Conservation (phyloP, 2,329 filamentous ascomycete species). For the Cladosporium sp. region DNA sequence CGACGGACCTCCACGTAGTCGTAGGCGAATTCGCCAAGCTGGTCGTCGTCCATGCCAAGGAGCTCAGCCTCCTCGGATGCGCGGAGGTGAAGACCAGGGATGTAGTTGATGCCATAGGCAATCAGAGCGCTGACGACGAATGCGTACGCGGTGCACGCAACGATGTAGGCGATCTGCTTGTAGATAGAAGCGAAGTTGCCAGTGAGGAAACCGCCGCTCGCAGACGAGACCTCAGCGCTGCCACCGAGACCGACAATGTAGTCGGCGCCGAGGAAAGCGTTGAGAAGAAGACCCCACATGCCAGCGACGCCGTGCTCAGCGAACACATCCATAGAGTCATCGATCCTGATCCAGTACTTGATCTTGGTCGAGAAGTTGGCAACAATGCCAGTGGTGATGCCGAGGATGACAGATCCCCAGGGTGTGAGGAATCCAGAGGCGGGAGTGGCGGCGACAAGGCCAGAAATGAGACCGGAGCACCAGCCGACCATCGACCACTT, state of each 20-base stretch:
- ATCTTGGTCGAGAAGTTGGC: slow-evolving; percentile 87
- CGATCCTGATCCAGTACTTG: slow-evolving; percentile 74
- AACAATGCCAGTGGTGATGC: slow-evolving; percentile 63
- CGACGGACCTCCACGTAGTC: slow-evolving; percentile 87
- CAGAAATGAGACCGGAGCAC: slow-evolving; percentile 86
- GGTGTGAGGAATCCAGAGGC: slow-evolving; percentile 76
- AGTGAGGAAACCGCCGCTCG: slow-evolving; percentile 69
- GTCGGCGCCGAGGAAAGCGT: slow-evolving; percentile 68
- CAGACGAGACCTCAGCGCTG: slow-evolving; percentile 59
- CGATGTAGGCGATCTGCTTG: slow-evolving; percentile 76
- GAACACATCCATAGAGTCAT: slow-evolving; percentile 88
- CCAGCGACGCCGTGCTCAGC: slow-evolving; percentile 85
- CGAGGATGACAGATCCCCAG: slow-evolving; percentile 63
- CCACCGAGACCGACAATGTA: slow-evolving; percentile 74
- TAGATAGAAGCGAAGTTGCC: slow-evolving; percentile 73
- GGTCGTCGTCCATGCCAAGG: slow-evolving; percentile 85
- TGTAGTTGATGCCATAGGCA: slow-evolving; percentile 71
- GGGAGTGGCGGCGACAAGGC: slow-evolving; percentile 83
- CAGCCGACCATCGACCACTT: slow-evolving; percentile 96
- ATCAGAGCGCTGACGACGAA: slow-evolving; percentile 74
- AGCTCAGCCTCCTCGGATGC: slow-evolving; percentile 80
- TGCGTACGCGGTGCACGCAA: slow-evolving; percentile 64
- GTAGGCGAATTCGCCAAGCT: slow-evolving; percentile 87
- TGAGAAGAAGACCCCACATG: slow-evolving; percentile 76
- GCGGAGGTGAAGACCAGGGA: slow-evolving; percentile 77